Percentiles rank a stretch among this genome's conserved stretches.
These are phyloP conservation scores for Blastocystis sp. DNA, from an alignment of 352 stramenopile genomes.

Conservation along the genomic window DNA sequence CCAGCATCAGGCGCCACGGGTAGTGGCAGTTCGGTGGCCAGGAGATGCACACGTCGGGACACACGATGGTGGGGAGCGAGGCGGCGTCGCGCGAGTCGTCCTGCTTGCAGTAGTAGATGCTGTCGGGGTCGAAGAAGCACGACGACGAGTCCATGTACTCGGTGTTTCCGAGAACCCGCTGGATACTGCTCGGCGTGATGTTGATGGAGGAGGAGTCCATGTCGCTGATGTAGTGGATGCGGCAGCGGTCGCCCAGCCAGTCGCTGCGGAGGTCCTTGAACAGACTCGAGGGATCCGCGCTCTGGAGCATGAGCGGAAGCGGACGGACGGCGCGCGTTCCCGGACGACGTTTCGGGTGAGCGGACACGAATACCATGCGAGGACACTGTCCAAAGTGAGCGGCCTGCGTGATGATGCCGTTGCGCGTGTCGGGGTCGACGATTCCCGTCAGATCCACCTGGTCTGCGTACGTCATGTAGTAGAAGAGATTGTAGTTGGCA, in stretches of 20 bases:
- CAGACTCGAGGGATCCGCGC: not conserved
- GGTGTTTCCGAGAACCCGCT: constrained; percentile 7
- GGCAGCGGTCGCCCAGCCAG: constrained; percentile 1
- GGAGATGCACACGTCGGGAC: not conserved
- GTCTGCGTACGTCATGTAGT: constrained; percentile 90
- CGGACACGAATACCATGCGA: not conserved
- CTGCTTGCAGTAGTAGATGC: not conserved
- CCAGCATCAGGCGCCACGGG: constrained; percentile 17
- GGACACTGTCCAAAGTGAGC: constrained; percentile 85
- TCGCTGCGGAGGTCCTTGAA: not conserved
- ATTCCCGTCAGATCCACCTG: constrained; percentile 70
- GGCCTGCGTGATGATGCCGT: constrained; percentile 70
- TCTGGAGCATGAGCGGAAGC: not conserved
- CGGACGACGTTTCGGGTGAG: not conserved
- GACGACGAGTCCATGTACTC: not conserved
- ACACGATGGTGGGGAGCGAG: not conserved
- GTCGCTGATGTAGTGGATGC: not conserved
- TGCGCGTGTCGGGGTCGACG: not conserved
- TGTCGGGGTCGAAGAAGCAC: not conserved
- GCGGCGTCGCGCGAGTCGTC: not conserved
- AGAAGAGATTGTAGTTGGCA: constrained; percentile 88
- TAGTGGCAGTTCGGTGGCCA: constrained; percentile 10
- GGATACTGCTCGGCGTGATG: not conserved
- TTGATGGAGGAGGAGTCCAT: not conserved
- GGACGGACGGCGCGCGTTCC: not conserved